phyloP scores from a whole-genome alignment of 2,329 filamentous ascomycete species.

The Thyridium curvatum region DNA sequence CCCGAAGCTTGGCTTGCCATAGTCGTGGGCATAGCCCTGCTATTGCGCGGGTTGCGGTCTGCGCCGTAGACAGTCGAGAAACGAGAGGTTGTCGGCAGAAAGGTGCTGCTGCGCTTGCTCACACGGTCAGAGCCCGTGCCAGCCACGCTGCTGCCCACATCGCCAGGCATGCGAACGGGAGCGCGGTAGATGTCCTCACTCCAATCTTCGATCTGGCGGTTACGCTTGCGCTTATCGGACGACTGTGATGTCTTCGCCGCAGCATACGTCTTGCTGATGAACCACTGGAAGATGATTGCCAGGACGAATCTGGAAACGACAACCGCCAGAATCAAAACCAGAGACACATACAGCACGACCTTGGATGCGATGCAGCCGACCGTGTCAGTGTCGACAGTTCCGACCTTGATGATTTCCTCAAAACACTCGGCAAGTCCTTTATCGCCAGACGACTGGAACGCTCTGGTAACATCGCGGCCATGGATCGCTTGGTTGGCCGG shows the following conservation, averaged over 20 bases:
- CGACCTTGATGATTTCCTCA: slow-evolving; percentile 90
- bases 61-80: slow-evolving; percentile 87
- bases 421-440: slow-evolving; percentile 83
- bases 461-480: slow-evolving; percentile 83
- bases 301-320: slow-evolving; percentile 83
- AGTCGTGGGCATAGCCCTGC: slow-evolving; percentile 66
- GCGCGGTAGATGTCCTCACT: slow-evolving; percentile 94
- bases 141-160: slow-evolving; percentile 59
- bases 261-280: slow-evolving; percentile 79
- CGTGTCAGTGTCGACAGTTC: slow-evolving; percentile 89
- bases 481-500: slow-evolving; percentile 56
- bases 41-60: slow-evolving; percentile 46
- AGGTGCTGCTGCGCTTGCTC: slow-evolving; percentile 75
- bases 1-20: slow-evolving; percentile 82
- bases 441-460: slow-evolving; percentile 72
- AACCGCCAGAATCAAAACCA: slow-evolving; percentile 86
- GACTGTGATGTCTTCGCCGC: slow-evolving; percentile 80
- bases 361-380: slow-evolving; percentile 97
- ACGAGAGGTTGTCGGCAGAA: slow-evolving; percentile 87
- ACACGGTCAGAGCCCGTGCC: slow-evolving; percentile 56
- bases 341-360: slow-evolving; percentile 89
- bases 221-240: slow-evolving; percentile 74
- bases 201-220: slow-evolving; percentile 96
- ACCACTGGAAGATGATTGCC: slow-evolving; percentile 93
- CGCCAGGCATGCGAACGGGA: slow-evolving; percentile 71